Percentiles rank a stretch among this genome's conserved stretches.
These are phyloP conservation scores for Leccinum pallidistipes DNA, from an alignment of 1,284 basidiomycete genomes.

Conservation along the genomic window DNA sequence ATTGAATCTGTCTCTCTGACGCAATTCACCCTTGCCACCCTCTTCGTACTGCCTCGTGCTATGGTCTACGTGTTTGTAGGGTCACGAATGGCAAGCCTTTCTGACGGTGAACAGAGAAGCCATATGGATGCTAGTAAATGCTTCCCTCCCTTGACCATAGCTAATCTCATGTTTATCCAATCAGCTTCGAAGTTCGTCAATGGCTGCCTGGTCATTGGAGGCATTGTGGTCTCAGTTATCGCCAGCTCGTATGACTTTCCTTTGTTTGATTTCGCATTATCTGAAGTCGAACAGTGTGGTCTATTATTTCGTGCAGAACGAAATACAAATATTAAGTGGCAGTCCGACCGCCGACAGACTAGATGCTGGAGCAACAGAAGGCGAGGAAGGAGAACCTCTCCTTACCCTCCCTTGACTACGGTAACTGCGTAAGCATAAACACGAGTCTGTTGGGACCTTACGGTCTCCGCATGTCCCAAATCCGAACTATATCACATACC, in stretches of 20 bases:
- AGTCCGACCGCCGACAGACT: constrained; percentile 53
- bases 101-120: constrained; percentile 71
- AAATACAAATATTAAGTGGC: constrained; percentile 56
- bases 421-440: neutral
- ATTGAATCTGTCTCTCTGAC: constrained; percentile 70
- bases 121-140: constrained; percentile 72
- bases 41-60: constrained; percentile 69
- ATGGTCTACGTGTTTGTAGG: constrained; percentile 77
- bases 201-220: constrained; percentile 53
- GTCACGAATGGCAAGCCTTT: constrained; percentile 68
- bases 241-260: constrained; percentile 60
- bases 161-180: constrained; percentile 13
- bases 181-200: constrained; percentile 69
- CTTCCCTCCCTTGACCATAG: constrained; percentile 4
- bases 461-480: neutral
- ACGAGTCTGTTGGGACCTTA: neutral
- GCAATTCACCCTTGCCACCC: constrained; percentile 76
- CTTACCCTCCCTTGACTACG: constrained; percentile 31
- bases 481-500: constrained; percentile 2
- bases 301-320: constrained; percentile 60
- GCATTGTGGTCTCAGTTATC: constrained; percentile 53
- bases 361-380: constrained; percentile 63
- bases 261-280: constrained; percentile 1
- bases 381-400: constrained; percentile 64
- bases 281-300: constrained; percentile 48